These are phyloP conservation scores for Fusarium dlaminii DNA, from an alignment of 2,329 filamentous ascomycete genomes.

Conservation along the genomic window DNA sequence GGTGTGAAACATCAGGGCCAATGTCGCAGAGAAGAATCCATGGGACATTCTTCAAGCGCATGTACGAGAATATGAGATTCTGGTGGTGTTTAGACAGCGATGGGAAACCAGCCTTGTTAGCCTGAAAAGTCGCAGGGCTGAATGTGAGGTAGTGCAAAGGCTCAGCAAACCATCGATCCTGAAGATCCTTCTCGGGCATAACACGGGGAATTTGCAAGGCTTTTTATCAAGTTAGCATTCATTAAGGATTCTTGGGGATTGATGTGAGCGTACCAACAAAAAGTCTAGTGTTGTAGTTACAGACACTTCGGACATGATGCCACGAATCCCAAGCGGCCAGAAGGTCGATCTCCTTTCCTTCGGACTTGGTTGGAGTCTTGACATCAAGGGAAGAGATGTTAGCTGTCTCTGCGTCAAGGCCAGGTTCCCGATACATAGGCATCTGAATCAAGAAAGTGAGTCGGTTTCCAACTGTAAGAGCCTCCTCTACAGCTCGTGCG, in stretches of 20 bases:
- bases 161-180: conserved; percentile 75
- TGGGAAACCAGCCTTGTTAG: conserved; percentile 69
- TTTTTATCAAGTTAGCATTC: conserved; percentile 40
- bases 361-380: conserved; percentile 45
- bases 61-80: conserved; percentile 67
- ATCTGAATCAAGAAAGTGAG: conserved; percentile 83
- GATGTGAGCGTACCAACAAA: conserved; percentile 76
- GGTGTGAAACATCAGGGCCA: conserved; percentile 57
- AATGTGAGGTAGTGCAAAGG: conserved; percentile 71
- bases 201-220: conserved; percentile 66
- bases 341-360: conserved; percentile 66
- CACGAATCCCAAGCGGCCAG: conserved; percentile 93
- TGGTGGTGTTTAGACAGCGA: conserved; percentile 71
- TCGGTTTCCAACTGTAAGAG: conserved; percentile 76
- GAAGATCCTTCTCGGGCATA: conserved; percentile 68
- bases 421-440: conserved; percentile 81
- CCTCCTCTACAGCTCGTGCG: conserved; percentile 84
- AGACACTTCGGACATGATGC: conserved; percentile 86
- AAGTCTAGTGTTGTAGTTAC: conserved; percentile 84
- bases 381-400: conserved; percentile 59
- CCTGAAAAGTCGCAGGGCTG: conserved; percentile 62
- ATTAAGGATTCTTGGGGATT: background rate
- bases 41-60: conserved; percentile 70
- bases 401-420: conserved; percentile 61
- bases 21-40: conserved; percentile 72